phyloP scores from a whole-genome alignment of 106 monocot species.

The Dactylorhiza incarnata region DNA sequence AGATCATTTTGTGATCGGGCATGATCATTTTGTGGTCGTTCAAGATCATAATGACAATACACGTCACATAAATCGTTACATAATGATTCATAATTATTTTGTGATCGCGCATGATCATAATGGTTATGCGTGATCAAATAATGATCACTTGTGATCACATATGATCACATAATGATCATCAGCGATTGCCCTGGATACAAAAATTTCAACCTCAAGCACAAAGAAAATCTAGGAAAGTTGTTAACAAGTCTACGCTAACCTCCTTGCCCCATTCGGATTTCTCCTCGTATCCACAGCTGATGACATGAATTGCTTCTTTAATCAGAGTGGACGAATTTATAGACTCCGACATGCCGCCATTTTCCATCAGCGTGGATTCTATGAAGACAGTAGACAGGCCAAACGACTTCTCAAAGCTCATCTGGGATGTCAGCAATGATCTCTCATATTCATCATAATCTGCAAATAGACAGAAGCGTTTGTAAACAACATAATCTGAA shows the following conservation, averaged over 20 bases:
- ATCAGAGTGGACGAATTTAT: conserved; percentile 65
- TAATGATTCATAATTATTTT: not conserved
- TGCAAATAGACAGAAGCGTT: conserved; percentile 14
- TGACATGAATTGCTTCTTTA: conserved; percentile 95
- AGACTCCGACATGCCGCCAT: conserved; percentile 69
- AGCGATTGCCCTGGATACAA: too few relatives aligned
- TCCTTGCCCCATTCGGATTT: conserved; percentile 99
- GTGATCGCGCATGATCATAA: not conserved
- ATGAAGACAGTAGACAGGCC: conserved; percentile 84
- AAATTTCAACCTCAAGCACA: not conserved
- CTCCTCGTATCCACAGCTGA: conserved; percentile 95
- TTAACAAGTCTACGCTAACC: conserved; percentile 20
- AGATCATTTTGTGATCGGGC: too few relatives aligned
- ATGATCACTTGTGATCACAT: not conserved
- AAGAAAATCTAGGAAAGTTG: not conserved
- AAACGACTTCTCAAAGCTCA: conserved; percentile 96
- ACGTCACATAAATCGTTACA: not conserved
- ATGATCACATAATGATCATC: not conserved
- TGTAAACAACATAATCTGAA: not conserved
- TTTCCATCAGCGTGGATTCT: conserved; percentile 91
- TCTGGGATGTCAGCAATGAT: conserved; percentile 74
- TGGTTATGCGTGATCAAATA: not conserved
- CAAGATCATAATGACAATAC: not conserved
- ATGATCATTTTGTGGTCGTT: too few relatives aligned
- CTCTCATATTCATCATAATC: conserved; percentile 90